These are phyloP conservation scores for Phalaenopsis hybrid DNA, from an alignment of 116 monocot genomes.

Conservation along the genomic window DNA sequence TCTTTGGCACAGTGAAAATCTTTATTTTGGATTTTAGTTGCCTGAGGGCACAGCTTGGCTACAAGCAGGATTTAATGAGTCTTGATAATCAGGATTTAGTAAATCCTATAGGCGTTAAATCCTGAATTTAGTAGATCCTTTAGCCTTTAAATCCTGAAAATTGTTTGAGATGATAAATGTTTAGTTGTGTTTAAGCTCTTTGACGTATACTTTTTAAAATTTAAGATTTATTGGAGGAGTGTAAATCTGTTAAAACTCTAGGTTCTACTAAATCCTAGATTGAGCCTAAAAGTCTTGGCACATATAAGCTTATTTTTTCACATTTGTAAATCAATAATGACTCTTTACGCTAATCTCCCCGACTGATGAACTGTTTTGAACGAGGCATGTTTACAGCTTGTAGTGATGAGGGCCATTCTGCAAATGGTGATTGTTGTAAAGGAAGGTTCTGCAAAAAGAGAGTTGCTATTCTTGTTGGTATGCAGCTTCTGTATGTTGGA, in stretches of 20 bases:
- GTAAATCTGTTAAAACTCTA: too few species aligned
- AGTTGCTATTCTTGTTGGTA: slow-evolving; percentile 48
- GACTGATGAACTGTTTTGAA: not conserved
- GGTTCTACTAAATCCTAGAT: too few species aligned
- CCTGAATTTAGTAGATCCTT: too few species aligned
- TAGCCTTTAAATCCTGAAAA: too few species aligned
- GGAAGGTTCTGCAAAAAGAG: slow-evolving; percentile 44
- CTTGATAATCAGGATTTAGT: too few species aligned
- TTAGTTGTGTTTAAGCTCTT: too few species aligned
- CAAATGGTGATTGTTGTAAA: slow-evolving; percentile 29
- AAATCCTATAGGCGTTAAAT: too few species aligned
- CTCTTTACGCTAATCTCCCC: not conserved
- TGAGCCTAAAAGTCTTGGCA: not conserved
- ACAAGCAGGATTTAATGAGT: too few species aligned
- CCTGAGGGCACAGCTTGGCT: too few species aligned
- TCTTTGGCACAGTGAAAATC: not conserved
- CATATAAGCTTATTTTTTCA: not conserved
- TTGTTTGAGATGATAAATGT: too few species aligned
- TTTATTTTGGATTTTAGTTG: not conserved
- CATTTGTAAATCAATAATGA: not conserved
- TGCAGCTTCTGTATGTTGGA: not conserved
- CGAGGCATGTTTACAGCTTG: slow-evolving; percentile 29
- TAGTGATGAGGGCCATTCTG: slow-evolving; percentile 16
- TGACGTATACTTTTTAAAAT: too few species aligned
- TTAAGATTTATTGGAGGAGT: too few species aligned